Base-by-base conservation (phyloP, 805 yeast species). In the Starmerella floris region DNA sequence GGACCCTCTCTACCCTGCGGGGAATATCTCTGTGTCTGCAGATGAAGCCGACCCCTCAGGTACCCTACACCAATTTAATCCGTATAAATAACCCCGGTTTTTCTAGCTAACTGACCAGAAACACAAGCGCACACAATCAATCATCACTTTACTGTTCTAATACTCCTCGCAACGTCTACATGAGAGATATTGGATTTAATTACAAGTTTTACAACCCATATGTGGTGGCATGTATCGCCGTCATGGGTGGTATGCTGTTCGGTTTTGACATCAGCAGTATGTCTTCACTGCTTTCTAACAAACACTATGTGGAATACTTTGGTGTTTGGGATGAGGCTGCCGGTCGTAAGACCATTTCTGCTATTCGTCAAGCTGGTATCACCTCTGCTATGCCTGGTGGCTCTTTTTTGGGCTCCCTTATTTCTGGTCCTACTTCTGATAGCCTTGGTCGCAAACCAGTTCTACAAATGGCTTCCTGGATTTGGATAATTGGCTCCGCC, bases 221-320 rank as follows among this genome's bases (percentile, higher is more conserved):
- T 55, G 54, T 71, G 30, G 71, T 77, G 40, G 72, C 80, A 15
- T 50, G 59, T 20, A 68, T 77, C 30, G 68, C 84, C 38, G 69
- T 82, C 46, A 57, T 79, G 22, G 79, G 83, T 34, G 88, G 87
- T 35, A 63, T 75, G 62, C 68, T 82, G 59, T 74, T 79, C 60
- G 93, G 94, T 44, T 73, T 80, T 55, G 94, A 83, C 59, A 76
- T 79, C 40, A 74, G 88, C 2, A 80, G 93, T 0, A 72, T 83
- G 65, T 72, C 85, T 1, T 77, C 83, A 2, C 79, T 82, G 53
- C 65, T 82, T 33, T 66, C 67, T 2, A 61, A 69, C 13, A 61
- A 58, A 0, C 62, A 65, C n/a, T 83, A 82, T 58, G 56, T 58
- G 27, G 50, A 58, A 0, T 76, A 60, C 52, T 81, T 81, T 61